phyloP scores from a whole-genome alignment of 257 asterid species.

The Salvia splendens region DNA sequence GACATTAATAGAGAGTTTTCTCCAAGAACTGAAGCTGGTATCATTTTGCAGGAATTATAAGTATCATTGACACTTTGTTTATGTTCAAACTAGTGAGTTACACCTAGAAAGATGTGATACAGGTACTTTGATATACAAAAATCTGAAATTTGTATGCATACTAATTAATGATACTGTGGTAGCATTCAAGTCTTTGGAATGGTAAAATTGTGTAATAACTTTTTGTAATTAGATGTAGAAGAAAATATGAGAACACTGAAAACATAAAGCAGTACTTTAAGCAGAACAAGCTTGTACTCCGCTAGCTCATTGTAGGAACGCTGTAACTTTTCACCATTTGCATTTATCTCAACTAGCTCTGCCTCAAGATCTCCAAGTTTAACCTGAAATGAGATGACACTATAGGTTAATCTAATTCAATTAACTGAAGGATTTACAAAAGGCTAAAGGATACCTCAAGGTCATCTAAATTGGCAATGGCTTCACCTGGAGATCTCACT shows the following conservation, averaged over 20 bases:
- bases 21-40: constrained; percentile 3
- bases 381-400: constrained; percentile 39
- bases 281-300: constrained; percentile 81
- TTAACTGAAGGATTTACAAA: constrained; percentile 14
- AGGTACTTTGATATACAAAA: constrained; percentile 10
- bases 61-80: not conserved
- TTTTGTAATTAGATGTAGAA: constrained; percentile 1
- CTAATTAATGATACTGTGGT: not conserved
- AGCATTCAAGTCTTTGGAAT: not conserved
- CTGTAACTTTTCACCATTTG: constrained; percentile 73
- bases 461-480: constrained; percentile 65
- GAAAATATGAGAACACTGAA: constrained; percentile 16
- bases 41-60: not conserved
- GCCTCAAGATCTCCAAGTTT: constrained; percentile 76
- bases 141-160: not conserved
- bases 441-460: constrained; percentile 67
- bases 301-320: constrained; percentile 81
- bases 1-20: not conserved
- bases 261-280: constrained; percentile 48
- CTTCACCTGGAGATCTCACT: constrained; percentile 40
- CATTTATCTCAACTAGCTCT: constrained; percentile 80
- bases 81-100: constrained; percentile 13
- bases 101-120: constrained; percentile 1
- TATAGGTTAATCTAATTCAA: constrained; percentile 22
- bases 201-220: constrained; percentile 1